Base-by-base conservation (phyloP, 345 rosid species). In the Salix caprea region DNA sequence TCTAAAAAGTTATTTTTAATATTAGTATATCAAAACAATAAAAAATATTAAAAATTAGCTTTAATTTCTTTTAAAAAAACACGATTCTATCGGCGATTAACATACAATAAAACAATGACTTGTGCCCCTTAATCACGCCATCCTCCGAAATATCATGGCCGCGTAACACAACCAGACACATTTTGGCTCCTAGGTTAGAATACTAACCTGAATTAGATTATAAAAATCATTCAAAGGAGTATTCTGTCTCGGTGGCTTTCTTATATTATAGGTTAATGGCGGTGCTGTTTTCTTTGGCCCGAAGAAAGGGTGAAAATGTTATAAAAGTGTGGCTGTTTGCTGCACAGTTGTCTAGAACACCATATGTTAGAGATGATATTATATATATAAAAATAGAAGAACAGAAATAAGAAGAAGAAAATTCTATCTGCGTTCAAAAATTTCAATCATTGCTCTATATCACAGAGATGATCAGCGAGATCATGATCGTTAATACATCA, bases 51-150 rank as follows among this genome's bases (percentile, higher is more conserved):
- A 34, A 5, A 34, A 34, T 34, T 5, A 34, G 5, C 6, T 34
- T 34, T 34, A 34, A 34, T 4, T 34, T 34, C 4, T 2, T 30
- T 30, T 32, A 0, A 32, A 34, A 34, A 34, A 34, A 1, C 7
- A 34, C 37, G 37, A 34, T 34, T 34, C 6, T 1, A 34, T 34
- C 37, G 37, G 37, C 37, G 37, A 34, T 5, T 34, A 34, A 34
- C 37, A 34, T 34, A 34, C 37, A 34, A 34, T 34, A 34, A 34
- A 34, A 73, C 6, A 60, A 36, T 34, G 74, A 78, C 77, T 32
- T 72, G 65, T 74, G 74, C 48, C 73, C 60, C 62, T 19, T 54
- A 73, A 79, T 76, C 81, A 70, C 73, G 61, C 48, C 73, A 73
- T 32, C 54, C 46, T 8, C 14, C 15, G 10, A 23, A 60, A 61